phyloP scores from a whole-genome alignment of 345 rosid species.

The Eucalyptus cladocalyx region DNA sequence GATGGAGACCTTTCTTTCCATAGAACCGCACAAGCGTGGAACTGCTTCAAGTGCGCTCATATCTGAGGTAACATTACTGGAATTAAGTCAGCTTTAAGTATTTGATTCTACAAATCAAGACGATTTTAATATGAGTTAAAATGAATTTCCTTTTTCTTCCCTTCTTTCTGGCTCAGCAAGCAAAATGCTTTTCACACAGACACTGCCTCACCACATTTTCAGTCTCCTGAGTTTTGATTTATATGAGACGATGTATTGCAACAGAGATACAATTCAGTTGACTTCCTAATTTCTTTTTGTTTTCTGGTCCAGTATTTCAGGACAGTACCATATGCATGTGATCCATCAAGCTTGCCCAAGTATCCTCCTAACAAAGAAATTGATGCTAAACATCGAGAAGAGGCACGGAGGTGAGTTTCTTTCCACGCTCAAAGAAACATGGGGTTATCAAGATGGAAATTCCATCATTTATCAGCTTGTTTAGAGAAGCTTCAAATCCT shows the following conservation, averaged over 20 bases:
- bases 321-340: slow-evolving; percentile 1
- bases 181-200: neutral
- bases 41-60: neutral
- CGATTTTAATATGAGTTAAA: neutral
- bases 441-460: neutral
- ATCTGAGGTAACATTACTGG: neutral
- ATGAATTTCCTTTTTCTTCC: neutral
- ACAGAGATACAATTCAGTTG: neutral
- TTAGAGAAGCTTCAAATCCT: neutral
- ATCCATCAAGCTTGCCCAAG: slow-evolving; percentile 9
- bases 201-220: neutral
- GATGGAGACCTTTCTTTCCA: slow-evolving; percentile 1
- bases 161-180: neutral
- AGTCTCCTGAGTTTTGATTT: neutral
- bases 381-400: slow-evolving; percentile 3
- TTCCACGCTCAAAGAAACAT: neutral
- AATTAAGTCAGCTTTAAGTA: neutral
- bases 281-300: neutral
- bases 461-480: neutral
- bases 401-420: neutral
- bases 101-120: neutral
- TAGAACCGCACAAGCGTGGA: slow-evolving; percentile 5
- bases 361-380: slow-evolving; percentile 11
- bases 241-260: neutral
- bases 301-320: slow-evolving; percentile 1